Percentiles rank a stretch among this genome's conserved stretches.
These are phyloP conservation scores for Nicotiana knightiana DNA, from an alignment of 257 asterid genomes.

Conservation along the genomic window DNA sequence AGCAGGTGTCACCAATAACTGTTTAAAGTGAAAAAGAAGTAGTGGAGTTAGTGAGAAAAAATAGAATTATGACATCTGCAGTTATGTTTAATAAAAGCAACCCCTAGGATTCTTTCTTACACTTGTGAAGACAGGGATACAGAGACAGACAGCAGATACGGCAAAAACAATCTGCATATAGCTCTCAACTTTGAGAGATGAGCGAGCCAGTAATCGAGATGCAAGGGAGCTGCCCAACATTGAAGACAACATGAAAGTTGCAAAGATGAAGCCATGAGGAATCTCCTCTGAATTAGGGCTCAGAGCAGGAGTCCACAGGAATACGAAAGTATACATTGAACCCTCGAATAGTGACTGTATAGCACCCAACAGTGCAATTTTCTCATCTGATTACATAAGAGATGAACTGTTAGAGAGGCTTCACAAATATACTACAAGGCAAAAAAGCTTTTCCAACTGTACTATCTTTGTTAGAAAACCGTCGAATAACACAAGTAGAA, in stretches of 20 bases:
- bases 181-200: constrained; percentile 69
- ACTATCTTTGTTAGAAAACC: background rate
- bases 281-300: constrained; percentile 94
- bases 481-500: background rate
- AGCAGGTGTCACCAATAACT: constrained; percentile 70
- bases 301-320: constrained; percentile 97
- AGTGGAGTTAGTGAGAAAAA: background rate
- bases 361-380: constrained; percentile 91
- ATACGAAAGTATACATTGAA: constrained; percentile 94
- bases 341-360: constrained; percentile 97
- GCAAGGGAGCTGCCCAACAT: constrained; percentile 99
- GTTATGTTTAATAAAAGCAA: background rate
- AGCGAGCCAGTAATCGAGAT: constrained; percentile 76
- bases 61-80: constrained; percentile 17
- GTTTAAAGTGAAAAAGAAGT: background rate
- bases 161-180: constrained; percentile 90
- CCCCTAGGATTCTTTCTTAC: constrained; percentile 34
- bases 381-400: constrained; percentile 61
- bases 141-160: constrained; percentile 72
- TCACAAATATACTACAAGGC: background rate
- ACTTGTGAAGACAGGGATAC: constrained; percentile 68
- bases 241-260: constrained; percentile 93
- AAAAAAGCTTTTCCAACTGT: background rate
- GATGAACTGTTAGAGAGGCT: background rate
- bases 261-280: constrained; percentile 92